phyloP scores from a whole-genome alignment of 2,329 filamentous ascomycete species.

The Periconia sp. region DNA sequence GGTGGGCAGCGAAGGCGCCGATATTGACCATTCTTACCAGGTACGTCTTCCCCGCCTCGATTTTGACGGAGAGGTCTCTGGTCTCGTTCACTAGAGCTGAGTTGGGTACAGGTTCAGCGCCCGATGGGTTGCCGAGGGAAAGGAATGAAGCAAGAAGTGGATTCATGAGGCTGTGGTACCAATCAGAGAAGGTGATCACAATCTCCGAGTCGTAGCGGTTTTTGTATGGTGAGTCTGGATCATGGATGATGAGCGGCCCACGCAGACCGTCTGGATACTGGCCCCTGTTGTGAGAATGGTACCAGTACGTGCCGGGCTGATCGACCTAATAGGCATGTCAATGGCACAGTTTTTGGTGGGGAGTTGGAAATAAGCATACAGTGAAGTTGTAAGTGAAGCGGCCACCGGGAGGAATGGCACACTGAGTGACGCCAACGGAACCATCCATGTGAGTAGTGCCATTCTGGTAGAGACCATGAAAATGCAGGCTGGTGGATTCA shows the following conservation, averaged over 20 bases:
- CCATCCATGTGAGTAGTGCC: slow-evolving; percentile 77
- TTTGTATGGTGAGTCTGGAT: slow-evolving; percentile 54
- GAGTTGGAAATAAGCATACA: slow-evolving; percentile 45
- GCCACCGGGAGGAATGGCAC: slow-evolving; percentile 60
- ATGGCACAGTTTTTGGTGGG: no score
- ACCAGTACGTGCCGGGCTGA: slow-evolving; percentile 62
- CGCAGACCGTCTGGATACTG: slow-evolving; percentile 71
- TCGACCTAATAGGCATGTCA: no score
- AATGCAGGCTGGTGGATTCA: slow-evolving; percentile 68
- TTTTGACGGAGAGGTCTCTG: slow-evolving; percentile 47
- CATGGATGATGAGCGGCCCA: slow-evolving; percentile 67
- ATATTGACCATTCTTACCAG: slow-evolving; percentile 70
- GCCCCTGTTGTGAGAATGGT: slow-evolving; percentile 65
- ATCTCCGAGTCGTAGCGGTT: slow-evolving; percentile 62
- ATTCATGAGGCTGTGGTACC: slow-evolving; percentile 65
- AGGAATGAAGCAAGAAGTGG: slow-evolving; percentile 49
- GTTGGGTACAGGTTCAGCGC: slow-evolving; percentile 67
- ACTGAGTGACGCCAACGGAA: slow-evolving; percentile 63
- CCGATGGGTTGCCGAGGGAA: slow-evolving; percentile 56
- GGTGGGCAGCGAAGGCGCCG: slow-evolving; percentile 70
- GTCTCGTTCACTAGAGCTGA: slow-evolving; percentile 67
- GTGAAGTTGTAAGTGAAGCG: slow-evolving; percentile 63
- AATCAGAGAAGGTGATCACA: slow-evolving; percentile 70
- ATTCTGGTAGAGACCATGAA: slow-evolving; percentile 77
- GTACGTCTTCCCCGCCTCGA: slow-evolving; percentile 60